Percentiles rank a stretch among this genome's conserved stretches.
Evolutionary conservation across 2,329 filamentous ascomycete genomes (phyloP).

Genomic region (Grosmannia clavigera): DNA sequence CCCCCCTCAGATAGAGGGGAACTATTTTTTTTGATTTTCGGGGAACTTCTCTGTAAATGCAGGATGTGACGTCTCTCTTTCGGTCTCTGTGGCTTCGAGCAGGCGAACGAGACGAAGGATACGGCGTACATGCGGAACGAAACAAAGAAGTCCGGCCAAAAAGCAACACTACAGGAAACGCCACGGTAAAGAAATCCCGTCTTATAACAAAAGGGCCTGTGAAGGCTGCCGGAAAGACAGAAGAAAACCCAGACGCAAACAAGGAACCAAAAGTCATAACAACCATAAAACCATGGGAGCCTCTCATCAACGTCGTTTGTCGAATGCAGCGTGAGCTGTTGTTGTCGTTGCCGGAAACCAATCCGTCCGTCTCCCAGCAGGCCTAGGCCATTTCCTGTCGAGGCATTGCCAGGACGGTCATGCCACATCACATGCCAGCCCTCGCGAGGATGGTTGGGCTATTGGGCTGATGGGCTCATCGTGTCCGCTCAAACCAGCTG

Average conservation of each 20-base stretch:
- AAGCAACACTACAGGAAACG: not conserved
- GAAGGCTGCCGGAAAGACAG: not conserved
- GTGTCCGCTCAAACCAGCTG: slow-evolving; percentile 80
- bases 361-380: too few species aligned
- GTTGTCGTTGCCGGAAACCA: not conserved
- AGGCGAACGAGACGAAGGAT: not conserved
- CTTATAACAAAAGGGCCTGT: not conserved
- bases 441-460: too few species aligned
- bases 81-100: not conserved
- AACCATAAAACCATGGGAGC: not conserved
- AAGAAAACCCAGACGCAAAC: not conserved
- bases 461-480: slow-evolving; percentile 30
- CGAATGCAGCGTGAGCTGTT: not conserved
- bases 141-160: not conserved
- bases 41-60: too few species aligned
- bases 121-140: not conserved
- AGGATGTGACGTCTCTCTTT: too few species aligned
- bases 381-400: too few species aligned
- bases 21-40: not conserved
- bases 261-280: not conserved
- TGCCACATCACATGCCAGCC: not conserved
- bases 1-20: not conserved
- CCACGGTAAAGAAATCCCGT: not conserved
- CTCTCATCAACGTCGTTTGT: not conserved
- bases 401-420: too few species aligned